Base-by-base conservation (phyloP, 306 rosid genomes). In the Prinsepia uniflora region DNA sequence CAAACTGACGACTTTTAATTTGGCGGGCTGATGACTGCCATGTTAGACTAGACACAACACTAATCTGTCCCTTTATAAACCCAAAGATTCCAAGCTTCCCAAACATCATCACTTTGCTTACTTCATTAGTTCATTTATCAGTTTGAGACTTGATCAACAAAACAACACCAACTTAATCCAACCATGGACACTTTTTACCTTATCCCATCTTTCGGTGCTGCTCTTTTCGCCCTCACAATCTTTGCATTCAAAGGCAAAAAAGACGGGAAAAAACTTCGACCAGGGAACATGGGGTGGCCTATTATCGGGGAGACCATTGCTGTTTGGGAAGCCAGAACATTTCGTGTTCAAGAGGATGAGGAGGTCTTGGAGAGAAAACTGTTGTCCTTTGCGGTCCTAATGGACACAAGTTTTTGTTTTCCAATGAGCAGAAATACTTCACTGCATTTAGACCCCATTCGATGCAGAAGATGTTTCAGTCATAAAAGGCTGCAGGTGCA, bases 271-370 rank as follows among this genome's bases (percentile, higher is more conserved):
- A 79, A 19, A 49, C 73, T 84, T 20, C 90, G 88, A 13, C 90
- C 83, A 3, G 88, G 88, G 39, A 83, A 68, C 52, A 71, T 81
- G 70, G 90, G 90, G 11, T 86, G 80, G 81, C 88, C 88, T 11
- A 15, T 84, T 46, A 49, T 81, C 20, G 84, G 86, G 9, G 90
- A 86, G 43, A 64, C 81, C 13, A 65, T 68, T 43, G 81, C 56
- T 81, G 43, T 86, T 79, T 53, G 65, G 75, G 19, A 79, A 81
- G 48, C 76, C 64, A 6, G 80, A 81, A 24, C 15, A 65, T 3
- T 84, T 83, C 46, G 72, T 86, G 64, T 70, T 65, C 67, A 64
- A 72, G 50, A 81, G 78, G 68, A 12, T 20, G 49, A 57, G 63
- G 49, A 84, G 65, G 65, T 44, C 80, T 83, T 3, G 90, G 88